Evolutionary conservation across 345 rosid genomes (phyloP).

Genomic region (Ceriops tagal): DNA sequence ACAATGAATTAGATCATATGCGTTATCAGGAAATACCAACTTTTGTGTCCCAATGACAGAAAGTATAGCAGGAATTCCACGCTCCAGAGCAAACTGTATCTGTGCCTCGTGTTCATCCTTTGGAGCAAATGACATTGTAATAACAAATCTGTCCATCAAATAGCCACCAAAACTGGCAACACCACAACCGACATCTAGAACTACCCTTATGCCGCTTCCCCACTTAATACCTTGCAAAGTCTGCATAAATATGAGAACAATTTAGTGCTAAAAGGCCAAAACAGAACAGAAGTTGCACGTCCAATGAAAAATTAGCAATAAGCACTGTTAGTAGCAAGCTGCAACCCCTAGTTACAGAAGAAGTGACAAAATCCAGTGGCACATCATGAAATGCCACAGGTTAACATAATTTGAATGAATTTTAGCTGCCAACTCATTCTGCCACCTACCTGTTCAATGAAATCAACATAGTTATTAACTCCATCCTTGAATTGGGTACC

Average conservation of each 20-base stretch:
- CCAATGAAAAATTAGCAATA: not conserved
- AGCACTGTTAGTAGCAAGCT: not conserved
- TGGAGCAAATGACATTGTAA: conserved; percentile 93
- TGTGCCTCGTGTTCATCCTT: conserved; percentile 99
- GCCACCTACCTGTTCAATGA: conserved; percentile 53
- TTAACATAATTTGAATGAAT: too few relatives aligned
- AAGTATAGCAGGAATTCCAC: conserved; percentile 89
- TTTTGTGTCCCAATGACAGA: conserved; percentile 82
- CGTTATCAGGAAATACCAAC: conserved; percentile 63
- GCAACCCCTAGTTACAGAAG: not conserved
- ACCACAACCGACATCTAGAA: conserved; percentile 89
- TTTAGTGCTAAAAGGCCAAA: not conserved
- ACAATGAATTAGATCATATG: conserved; percentile 85
- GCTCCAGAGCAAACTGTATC: conserved; percentile 89
- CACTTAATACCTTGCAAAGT: conserved; percentile 62
- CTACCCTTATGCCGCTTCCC: conserved; percentile 66
- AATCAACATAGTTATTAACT: conserved; percentile 58
- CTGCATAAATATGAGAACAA: conserved; percentile 26
- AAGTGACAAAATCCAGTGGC: not conserved
- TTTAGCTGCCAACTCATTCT: not conserved
- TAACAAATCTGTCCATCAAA: conserved; percentile 66
- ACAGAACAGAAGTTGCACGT: not conserved
- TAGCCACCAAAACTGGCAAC: conserved; percentile 94
- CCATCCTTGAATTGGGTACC: conserved; percentile 94
- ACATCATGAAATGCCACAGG: too few relatives aligned